Evolutionary conservation across 345 rosid genomes (phyloP).

Genomic region (Eucalyptus erythrocorys): DNA sequence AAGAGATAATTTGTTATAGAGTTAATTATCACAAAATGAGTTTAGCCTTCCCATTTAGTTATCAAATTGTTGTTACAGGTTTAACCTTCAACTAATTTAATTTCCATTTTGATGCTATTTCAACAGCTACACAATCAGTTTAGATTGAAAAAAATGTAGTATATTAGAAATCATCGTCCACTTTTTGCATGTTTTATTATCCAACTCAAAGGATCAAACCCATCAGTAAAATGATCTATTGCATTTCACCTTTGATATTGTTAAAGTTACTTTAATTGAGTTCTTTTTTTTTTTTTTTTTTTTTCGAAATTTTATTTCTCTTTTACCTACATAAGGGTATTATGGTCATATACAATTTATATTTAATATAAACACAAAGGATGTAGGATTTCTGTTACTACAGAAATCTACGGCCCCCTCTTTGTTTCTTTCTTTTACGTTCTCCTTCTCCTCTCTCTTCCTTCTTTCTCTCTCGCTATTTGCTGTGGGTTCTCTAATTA

Average conservation of each 20-base stretch:
- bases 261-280: too few species aligned
- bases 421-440: too few species aligned
- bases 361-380: too few species aligned
- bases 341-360: too few species aligned
- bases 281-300: too few species aligned
- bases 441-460: too few species aligned
- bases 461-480: too few species aligned
- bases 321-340: too few species aligned
- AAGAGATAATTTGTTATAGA: not conserved
- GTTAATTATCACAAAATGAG: not conserved
- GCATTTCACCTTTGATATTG: not conserved
- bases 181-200: not conserved
- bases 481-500: too few species aligned
- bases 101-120: not conserved
- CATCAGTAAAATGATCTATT: not conserved
- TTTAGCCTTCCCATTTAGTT: not conserved
- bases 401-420: too few species aligned
- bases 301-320: too few species aligned
- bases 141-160: not conserved
- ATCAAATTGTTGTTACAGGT: not conserved
- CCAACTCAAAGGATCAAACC: not conserved
- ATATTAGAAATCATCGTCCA: not conserved
- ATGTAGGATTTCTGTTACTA: too few species aligned
- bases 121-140: not conserved
- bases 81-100: not conserved